These are phyloP conservation scores for Nicotiana paniculata DNA, from an alignment of 257 asterid genomes.

Conservation along the genomic window DNA sequence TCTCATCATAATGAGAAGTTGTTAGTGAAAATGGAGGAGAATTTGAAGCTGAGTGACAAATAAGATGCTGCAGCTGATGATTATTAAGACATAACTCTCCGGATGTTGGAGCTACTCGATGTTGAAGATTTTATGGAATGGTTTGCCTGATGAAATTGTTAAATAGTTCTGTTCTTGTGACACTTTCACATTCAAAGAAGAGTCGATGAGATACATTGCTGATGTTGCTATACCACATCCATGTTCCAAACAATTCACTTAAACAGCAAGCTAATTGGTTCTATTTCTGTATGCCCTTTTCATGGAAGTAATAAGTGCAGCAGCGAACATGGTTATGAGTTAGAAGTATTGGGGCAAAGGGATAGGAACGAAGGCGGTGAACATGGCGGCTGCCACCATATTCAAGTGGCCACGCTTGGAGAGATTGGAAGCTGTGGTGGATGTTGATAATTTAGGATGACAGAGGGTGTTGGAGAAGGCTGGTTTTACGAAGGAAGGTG, in stretches of 20 bases:
- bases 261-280: conserved; percentile 41
- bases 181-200: conserved; percentile 36
- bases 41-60: neutral
- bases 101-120: conserved; percentile 41
- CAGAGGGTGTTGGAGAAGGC: conserved; percentile 77
- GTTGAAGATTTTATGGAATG: conserved; percentile 50
- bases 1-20: neutral
- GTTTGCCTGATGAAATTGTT: conserved; percentile 52
- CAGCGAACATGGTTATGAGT: conserved; percentile 51
- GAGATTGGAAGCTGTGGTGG: conserved; percentile 70
- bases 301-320: conserved; percentile 33
- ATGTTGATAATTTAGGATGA: conserved; percentile 50
- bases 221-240: conserved; percentile 32
- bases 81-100: conserved; percentile 36
- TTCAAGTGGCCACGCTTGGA: conserved; percentile 64
- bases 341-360: conserved; percentile 76
- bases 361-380: conserved; percentile 59
- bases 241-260: conserved; percentile 54
- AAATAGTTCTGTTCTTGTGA: conserved; percentile 50
- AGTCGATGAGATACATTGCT: conserved; percentile 27
- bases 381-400: conserved; percentile 39
- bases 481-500: conserved; percentile 60
- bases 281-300: conserved; percentile 34
- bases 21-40: neutral
- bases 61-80: neutral